A percentile compares a stretch with the other conserved stretches of the same genome.
These are phyloP conservation scores for Basipetospora chlamydospora DNA, from an alignment of 2,329 filamentous ascomycete species.

Conservation along the genomic window DNA sequence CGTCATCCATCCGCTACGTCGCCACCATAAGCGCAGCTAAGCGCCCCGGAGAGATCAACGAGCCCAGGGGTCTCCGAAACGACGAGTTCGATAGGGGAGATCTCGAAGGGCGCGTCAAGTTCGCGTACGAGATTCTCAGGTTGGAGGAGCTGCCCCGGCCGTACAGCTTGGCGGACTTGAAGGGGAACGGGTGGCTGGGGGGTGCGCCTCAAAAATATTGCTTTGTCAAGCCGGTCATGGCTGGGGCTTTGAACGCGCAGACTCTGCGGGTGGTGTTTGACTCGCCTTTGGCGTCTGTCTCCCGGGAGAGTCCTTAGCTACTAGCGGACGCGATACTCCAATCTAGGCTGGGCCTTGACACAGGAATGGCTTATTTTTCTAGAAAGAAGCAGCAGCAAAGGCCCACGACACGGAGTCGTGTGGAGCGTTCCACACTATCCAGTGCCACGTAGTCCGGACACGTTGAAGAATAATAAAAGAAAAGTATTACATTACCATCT, in stretches of 20 bases:
- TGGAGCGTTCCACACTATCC: too few species aligned
- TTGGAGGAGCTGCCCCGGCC: not conserved
- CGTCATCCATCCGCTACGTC: constrained; percentile 35
- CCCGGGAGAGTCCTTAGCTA: too few species aligned
- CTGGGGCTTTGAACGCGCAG: not conserved
- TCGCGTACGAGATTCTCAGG: constrained; percentile 27
- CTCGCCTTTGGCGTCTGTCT: too few species aligned
- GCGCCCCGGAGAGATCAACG: constrained; percentile 30
- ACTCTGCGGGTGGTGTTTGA: too few species aligned
- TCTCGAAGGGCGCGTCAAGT: constrained; percentile 13
- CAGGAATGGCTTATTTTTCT: too few species aligned
- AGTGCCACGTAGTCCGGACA: too few species aligned
- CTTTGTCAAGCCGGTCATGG: constrained; percentile 2
- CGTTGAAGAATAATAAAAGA: too few species aligned
- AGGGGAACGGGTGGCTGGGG: not conserved
- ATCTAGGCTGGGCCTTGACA: too few species aligned
- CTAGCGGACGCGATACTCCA: too few species aligned
- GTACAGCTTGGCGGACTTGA: not conserved
- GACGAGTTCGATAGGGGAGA: constrained; percentile 7
- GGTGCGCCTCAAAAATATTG: constrained; percentile 1
- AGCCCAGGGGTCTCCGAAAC: constrained; percentile 31
- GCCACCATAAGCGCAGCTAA: constrained; percentile 30
- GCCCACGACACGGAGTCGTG: too few species aligned
- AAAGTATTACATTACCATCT: too few species aligned
- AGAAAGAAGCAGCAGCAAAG: too few species aligned